Evolutionary conservation across 148 eudicot genomes (phyloP).

Genomic region (Persicaria tinctoria): DNA sequence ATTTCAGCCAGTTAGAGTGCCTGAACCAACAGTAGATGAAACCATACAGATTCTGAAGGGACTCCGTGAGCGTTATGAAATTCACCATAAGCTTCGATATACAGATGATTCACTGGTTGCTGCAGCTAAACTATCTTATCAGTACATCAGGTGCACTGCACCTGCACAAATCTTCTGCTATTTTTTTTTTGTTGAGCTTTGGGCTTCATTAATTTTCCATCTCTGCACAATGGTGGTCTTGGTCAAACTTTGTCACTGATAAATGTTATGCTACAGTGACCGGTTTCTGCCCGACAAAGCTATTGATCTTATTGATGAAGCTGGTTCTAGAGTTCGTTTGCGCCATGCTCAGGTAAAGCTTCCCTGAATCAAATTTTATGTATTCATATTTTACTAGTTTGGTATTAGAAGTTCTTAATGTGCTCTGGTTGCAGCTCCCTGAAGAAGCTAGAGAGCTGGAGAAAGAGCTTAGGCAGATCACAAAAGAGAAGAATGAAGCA

Average conservation of each 20-base stretch:
- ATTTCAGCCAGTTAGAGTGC: conserved; percentile 92
- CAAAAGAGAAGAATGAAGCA: conserved; percentile 64
- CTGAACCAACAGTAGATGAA: conserved; percentile 93
- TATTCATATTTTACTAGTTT: neutral
- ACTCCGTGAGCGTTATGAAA: conserved; percentile 88
- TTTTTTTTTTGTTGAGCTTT: neutral
- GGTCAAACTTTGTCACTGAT: neutral
- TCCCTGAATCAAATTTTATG: neutral
- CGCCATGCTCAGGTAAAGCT: conserved; percentile 25
- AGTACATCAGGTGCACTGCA: conserved; percentile 16
- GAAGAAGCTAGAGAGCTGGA: conserved; percentile 72
- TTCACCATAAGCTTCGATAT: conserved; percentile 23
- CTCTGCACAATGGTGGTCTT: neutral
- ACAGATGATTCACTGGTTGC: conserved; percentile 20
- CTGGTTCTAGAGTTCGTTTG: conserved; percentile 16
- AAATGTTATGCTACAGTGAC: conserved; percentile 12
- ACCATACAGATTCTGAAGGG: conserved; percentile 82
- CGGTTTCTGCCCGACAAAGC: conserved; percentile 23
- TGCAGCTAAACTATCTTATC: conserved; percentile 21
- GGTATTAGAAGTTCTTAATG: neutral
- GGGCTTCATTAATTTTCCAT: neutral
- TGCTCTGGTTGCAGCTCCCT: conserved; percentile 40
- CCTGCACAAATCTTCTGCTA: neutral
- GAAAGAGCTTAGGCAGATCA: conserved; percentile 59
- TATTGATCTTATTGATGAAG: conserved; percentile 27